Evolutionary conservation across 768 basidiomycete genomes (phyloP).

Genomic region (Pisolithus tinctorius): DNA sequence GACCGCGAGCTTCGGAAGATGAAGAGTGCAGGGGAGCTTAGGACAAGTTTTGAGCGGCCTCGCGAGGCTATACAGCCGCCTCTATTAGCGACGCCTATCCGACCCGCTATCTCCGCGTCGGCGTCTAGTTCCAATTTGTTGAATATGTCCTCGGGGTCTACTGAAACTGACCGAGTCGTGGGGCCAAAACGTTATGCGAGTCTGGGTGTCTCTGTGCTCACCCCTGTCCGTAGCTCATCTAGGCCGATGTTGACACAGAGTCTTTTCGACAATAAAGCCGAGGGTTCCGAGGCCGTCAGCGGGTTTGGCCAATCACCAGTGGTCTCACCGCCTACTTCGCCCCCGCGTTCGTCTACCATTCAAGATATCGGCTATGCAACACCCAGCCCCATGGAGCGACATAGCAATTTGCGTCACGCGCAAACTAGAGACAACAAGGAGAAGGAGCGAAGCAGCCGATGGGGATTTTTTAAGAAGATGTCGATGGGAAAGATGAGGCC

Average conservation of each 20-base stretch:
- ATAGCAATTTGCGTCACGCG: slow-evolving; percentile 12
- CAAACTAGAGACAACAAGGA: slow-evolving; percentile 19
- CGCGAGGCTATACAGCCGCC: slow-evolving; percentile 19
- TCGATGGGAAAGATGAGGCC: slow-evolving; percentile 87
- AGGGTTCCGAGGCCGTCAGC: slow-evolving; percentile 16
- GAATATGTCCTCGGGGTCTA: slow-evolving; percentile 24
- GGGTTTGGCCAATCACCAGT: slow-evolving; percentile 19
- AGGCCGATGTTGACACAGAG: slow-evolving; percentile 36
- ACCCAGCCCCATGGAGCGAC: slow-evolving; percentile 21
- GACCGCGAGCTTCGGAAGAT: slow-evolving; percentile 70
- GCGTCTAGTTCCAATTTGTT: slow-evolving; percentile 65
- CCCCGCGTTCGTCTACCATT: slow-evolving; percentile 14
- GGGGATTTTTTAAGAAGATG: slow-evolving; percentile 99
- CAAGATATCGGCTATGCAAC: slow-evolving; percentile 9
- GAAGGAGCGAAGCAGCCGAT: slow-evolving; percentile 67
- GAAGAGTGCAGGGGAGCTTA: slow-evolving; percentile 83
- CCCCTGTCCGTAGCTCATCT: slow-evolving; percentile 27
- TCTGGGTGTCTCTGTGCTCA: slow-evolving; percentile 42
- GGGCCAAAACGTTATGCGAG: slow-evolving; percentile 60
- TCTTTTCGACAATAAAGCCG: slow-evolving; percentile 46
- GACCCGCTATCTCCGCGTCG: slow-evolving; percentile 45
- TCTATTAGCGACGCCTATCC: slow-evolving; percentile 30
- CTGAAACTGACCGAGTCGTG: slow-evolving; percentile 30
- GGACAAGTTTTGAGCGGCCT: slow-evolving; percentile 30
- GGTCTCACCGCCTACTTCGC: slow-evolving; percentile 21